Evolutionary conservation across 2,329 filamentous ascomycete genomes (phyloP).

Genomic region (Coccinonectria pachysandricola): DNA sequence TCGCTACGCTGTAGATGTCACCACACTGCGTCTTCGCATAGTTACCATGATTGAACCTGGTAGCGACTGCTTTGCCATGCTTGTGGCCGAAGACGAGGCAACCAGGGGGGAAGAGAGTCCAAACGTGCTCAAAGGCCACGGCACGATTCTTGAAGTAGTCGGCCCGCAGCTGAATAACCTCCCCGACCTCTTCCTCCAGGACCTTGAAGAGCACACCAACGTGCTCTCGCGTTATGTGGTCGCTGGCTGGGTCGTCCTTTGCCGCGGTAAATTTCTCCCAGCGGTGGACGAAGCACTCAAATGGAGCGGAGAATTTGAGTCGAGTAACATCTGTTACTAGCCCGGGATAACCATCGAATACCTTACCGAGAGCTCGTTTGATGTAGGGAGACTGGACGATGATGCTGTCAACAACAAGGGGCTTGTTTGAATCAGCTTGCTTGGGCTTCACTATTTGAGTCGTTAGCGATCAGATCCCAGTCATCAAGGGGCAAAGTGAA

Average conservation of each 20-base stretch:
- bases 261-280: constrained; percentile 41
- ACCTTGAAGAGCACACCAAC: constrained; percentile 35
- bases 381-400: constrained; percentile 53
- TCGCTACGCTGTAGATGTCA: constrained; percentile 28
- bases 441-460: constrained; percentile 28
- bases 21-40: constrained; percentile 29
- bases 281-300: constrained; percentile 55
- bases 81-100: constrained; percentile 28
- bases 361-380: constrained; percentile 42
- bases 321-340: constrained; percentile 49
- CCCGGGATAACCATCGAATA: constrained; percentile 49
- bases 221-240: constrained; percentile 34
- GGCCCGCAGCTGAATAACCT: constrained; percentile 36
- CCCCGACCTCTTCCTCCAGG: constrained; percentile 39
- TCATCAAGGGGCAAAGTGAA: neutral
- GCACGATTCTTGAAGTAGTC: constrained; percentile 44
- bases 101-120: constrained; percentile 43
- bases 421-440: constrained; percentile 48
- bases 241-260: constrained; percentile 29
- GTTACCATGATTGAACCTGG: constrained; percentile 27
- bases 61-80: constrained; percentile 29
- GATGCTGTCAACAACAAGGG: constrained; percentile 50
- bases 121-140: constrained; percentile 41
- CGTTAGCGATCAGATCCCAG: neutral
- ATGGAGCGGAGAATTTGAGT: constrained; percentile 50